Evolutionary conservation across 2,329 filamentous ascomycete species (phyloP).

Genomic region (Colletotrichum sp.): DNA sequence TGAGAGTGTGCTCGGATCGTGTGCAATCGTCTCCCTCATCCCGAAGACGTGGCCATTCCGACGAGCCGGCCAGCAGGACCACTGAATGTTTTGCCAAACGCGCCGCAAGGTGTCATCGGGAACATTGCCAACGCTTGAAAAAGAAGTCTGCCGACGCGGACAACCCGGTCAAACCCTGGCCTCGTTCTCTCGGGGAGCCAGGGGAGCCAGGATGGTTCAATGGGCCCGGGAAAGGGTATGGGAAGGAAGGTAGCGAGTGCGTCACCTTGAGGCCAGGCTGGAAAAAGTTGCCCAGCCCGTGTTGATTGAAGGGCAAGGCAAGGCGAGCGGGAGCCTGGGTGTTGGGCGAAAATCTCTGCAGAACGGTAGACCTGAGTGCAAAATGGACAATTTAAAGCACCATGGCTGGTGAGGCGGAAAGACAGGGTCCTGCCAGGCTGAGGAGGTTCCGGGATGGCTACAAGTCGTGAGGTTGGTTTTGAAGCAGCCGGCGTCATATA

Average conservation of each 20-base stretch:
- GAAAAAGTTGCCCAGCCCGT: background rate
- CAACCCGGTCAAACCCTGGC: conserved; percentile 2
- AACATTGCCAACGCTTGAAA: background rate
- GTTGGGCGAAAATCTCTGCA: conserved; percentile 4
- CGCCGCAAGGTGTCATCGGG: background rate
- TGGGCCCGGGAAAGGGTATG: background rate
- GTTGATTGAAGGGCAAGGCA: background rate
- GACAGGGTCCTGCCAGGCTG: conserved; percentile 12
- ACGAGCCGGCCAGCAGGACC: background rate
- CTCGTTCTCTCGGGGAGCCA: background rate
- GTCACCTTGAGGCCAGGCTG: conserved; percentile 5
- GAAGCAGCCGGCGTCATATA: conserved; percentile 4
- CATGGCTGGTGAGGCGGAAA: background rate
- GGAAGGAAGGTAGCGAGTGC: background rate
- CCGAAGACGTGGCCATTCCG: background rate
- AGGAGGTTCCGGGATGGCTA: background rate
- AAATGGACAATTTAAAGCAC: conserved; percentile 16
- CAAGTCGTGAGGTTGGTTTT: background rate
- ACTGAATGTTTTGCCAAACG: background rate
- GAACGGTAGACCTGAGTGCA: background rate
- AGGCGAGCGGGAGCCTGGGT: background rate
- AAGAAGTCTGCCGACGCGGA: background rate
- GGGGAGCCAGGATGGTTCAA: background rate
- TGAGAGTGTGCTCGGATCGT: background rate
- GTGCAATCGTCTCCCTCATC: background rate